Base-by-base conservation (phyloP, 495 filamentous ascomycete genomes). In the Neurospora sp. region DNA sequence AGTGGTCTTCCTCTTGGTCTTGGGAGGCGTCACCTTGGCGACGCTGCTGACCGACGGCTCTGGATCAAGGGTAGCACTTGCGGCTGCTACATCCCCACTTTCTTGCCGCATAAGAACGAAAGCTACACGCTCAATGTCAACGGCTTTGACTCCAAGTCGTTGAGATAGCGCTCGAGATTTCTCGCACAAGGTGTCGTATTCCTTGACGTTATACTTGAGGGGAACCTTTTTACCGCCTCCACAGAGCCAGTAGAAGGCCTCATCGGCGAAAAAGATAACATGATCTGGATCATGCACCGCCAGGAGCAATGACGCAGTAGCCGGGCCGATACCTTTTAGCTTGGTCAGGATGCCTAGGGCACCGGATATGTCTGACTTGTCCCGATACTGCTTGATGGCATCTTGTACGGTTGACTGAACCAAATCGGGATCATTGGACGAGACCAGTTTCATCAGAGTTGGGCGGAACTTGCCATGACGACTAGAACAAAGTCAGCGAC, bases 191-290 rank as follows among this genome's bases (percentile, higher is more conserved):
- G 80, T 77, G 41, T 80, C 74, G 77, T 93, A 94, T 77, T 93
- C 91, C 59, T 87, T 85, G 35, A 83, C 72, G 69, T 85, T 89
- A 80, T 94, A 94, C 78, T 90, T 91, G 76, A 91, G 84, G 31
- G 80, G 75, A 0, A 73, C 73, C 71, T 79, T 80, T 74, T 84
- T 81, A 46, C 83, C 88, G 59, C 79, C 80, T 75, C 76, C 77
- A 78, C 84, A 87, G 16, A 91, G 76, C 90, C 90, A 94, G 72
- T 89, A 84, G 78, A 88, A 94, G 27, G 88, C 82, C 81, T 94
- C 91, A 74, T 95, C 92, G 38, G 90, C 91, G 81, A 92, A 94
- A 79, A 94, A 95, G 1, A 92, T 88, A 12, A 90, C 83, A 22
- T 85, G 81, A 0, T 82, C 77, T 0, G 85, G 81, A n/a, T 89